Conservation (phyloP, 345 rosid species). For the Aegle marmelos region DNA sequence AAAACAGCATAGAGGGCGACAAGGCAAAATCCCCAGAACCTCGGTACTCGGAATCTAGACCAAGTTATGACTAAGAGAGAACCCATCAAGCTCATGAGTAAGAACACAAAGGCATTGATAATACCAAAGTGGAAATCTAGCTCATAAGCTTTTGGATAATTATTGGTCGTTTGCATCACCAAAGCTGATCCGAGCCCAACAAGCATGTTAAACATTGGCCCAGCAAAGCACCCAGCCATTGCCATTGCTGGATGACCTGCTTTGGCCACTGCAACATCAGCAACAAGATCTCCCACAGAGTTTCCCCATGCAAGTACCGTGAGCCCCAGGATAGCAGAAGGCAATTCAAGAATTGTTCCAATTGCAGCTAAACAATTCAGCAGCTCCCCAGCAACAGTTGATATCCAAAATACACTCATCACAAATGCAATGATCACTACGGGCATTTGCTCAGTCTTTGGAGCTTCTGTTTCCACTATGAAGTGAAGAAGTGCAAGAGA, state of each 20-base stretch:
- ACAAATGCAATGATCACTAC: constrained; percentile 65
- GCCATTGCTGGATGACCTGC: constrained; percentile 99
- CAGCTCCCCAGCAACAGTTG: constrained; percentile 89
- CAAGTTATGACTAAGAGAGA: constrained; percentile 88
- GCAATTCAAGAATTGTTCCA: constrained; percentile 68
- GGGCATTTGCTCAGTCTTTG: constrained; percentile 74
- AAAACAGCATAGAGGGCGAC: constrained; percentile 78
- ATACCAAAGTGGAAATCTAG: constrained; percentile 81
- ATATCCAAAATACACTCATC: constrained; percentile 98
- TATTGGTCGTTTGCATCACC: constrained; percentile 69
- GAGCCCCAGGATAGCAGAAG: constrained; percentile 83
- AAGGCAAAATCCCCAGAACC: constrained; percentile 93
- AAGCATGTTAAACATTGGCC: constrained; percentile 99
- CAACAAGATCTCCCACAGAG: constrained; percentile 95
- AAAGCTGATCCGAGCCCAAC: constrained; percentile 87
- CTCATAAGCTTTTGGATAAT: constrained; percentile 74
- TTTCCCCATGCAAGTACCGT: constrained; percentile 99
- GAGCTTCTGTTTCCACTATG: constrained; percentile 73
- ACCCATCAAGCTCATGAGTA: constrained; percentile 87
- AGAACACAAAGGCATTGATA: constrained; percentile 83
- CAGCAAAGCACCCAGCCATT: constrained; percentile 99
- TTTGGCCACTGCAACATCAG: constrained; percentile 94
- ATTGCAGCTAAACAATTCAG: constrained; percentile 84
- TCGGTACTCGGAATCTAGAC: constrained; percentile 90
- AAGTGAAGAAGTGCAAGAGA: constrained; percentile 76